These are phyloP conservation scores for Arthroderma sp. DNA, from an alignment of 2,329 filamentous ascomycete genomes.

Conservation along the genomic window DNA sequence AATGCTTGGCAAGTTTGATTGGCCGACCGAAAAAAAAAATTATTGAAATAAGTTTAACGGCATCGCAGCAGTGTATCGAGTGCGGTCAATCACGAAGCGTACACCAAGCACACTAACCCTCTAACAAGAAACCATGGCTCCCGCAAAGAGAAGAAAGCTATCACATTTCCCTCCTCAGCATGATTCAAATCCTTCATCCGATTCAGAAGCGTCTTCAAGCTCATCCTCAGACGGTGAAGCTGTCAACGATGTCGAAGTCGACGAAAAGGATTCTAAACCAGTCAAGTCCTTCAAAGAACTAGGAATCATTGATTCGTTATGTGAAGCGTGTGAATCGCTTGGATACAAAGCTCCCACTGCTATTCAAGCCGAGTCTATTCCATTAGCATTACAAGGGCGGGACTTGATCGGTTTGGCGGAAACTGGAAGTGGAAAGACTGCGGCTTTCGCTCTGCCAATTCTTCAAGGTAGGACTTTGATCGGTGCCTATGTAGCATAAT, in stretches of 20 bases:
- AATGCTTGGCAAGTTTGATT: no score
- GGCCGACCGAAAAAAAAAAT: no score
- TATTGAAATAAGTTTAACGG: no score
- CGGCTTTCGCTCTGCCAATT: slow-evolving; percentile 85
- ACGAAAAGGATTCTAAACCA: slow-evolving; percentile 1
- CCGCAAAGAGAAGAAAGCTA: slow-evolving; percentile 30
- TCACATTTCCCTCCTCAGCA: slow-evolving; percentile 15
- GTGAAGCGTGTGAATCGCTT: slow-evolving; percentile 71
- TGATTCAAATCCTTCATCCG: slow-evolving; percentile 1
- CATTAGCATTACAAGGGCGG: slow-evolving; percentile 60
- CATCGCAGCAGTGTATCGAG: no score
- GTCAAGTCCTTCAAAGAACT: slow-evolving; percentile 35
- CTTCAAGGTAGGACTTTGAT: slow-evolving; percentile 45
- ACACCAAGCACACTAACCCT: no score
- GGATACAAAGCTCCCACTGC: slow-evolving; percentile 78
- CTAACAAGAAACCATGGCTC: slow-evolving; percentile 20
- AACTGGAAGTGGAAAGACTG: slow-evolving; percentile 91
- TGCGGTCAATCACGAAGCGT: no score
- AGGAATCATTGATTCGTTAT: slow-evolving; percentile 70
- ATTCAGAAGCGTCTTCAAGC: slow-evolving; percentile 6
- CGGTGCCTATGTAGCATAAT: neutral
- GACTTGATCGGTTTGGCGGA: slow-evolving; percentile 91
- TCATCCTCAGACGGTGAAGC: slow-evolving; percentile 6
- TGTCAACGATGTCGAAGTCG: slow-evolving; percentile 3
- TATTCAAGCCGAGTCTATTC: slow-evolving; percentile 78